Evolutionary conservation across 2,329 filamentous ascomycete species (phyloP), one percentile per base, ranked within the genome.

Genomic region (Ceratocystis albifundus): DNA sequence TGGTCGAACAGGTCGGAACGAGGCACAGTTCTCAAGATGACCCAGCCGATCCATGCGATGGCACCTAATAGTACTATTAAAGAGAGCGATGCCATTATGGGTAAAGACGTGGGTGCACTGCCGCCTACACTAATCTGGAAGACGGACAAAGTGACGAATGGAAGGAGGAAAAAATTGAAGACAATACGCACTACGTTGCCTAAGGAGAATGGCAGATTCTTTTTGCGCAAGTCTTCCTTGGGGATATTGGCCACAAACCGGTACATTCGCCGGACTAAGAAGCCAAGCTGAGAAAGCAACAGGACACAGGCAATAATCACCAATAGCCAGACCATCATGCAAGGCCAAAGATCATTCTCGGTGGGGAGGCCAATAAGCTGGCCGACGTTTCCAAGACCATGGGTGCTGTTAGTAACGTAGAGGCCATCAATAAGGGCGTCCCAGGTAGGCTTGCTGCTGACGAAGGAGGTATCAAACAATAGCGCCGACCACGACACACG

Each of bases 1-100:
- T 97, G 91, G 75, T 99, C 94, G 74, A 96, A 99, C 8, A 99
- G 80, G 70, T 90, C 88, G 1, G 90, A 88, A 68, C 91, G 87
- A 4, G 92, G 92, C 69, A 88, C 86, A 0, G 90, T 94, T 28
- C 80, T 84, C 66, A 88, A 85, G 71, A 97, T 93, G 63, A 96
- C 80, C 72, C 84, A 85, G 61, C 96, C 83, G 30, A 96, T 83
- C 86, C 91, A 96, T 32, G 79, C 80, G 1, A 88, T 85, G 73
- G 92, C 90, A 44, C 82, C 82, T 50, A 95, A 78, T 66, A 96
- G 80, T 1, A 88, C 73, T 22, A 90, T 76, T 64, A 97, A 79
- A 12, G 92, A 85, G 22, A 96, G 72, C 5, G 86, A 88, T 4
- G 92, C 90, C 68, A 94, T 76, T 6, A 80, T 89, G 46, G 94